These are phyloP conservation scores for Globisporangium alternatum DNA, from an alignment of 352 stramenopile species.

Conservation along the genomic window DNA sequence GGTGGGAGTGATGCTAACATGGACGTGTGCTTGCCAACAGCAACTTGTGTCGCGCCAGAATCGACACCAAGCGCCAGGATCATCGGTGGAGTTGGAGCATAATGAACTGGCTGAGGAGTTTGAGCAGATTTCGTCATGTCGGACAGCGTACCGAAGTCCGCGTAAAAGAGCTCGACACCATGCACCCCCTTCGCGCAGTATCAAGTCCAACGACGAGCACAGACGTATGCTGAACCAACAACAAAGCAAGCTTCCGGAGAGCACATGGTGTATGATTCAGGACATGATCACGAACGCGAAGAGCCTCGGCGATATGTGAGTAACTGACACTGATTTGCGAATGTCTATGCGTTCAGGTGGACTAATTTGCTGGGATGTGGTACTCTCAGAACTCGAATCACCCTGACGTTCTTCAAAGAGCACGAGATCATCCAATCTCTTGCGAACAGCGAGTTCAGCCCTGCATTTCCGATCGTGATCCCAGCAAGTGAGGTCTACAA, in stretches of 20 bases:
- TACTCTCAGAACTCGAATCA: conserved; percentile 38
- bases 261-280: conserved; percentile 34
- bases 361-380: background rate
- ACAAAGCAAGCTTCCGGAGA: conserved; percentile 22
- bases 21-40: background rate
- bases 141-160: background rate
- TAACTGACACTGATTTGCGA: background rate
- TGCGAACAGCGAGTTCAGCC: background rate
- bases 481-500: conserved; percentile 60
- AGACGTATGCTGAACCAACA: background rate
- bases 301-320: conserved; percentile 53
- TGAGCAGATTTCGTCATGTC: background rate
- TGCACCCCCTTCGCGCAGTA: background rate
- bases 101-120: background rate
- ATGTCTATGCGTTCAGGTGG: too few species aligned
- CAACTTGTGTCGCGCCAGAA: background rate
- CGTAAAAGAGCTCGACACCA: conserved; percentile 8
- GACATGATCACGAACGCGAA: conserved; percentile 36
- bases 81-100: background rate
- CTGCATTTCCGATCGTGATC: conserved; percentile 44
- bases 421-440: conserved; percentile 36
- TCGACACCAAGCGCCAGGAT: background rate
- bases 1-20: background rate
- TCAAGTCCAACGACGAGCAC: background rate
- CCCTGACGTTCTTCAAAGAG: conserved; percentile 64